Conservation (phyloP, 148 eudicot genomes). For the Suaeda aralocaspica region DNA sequence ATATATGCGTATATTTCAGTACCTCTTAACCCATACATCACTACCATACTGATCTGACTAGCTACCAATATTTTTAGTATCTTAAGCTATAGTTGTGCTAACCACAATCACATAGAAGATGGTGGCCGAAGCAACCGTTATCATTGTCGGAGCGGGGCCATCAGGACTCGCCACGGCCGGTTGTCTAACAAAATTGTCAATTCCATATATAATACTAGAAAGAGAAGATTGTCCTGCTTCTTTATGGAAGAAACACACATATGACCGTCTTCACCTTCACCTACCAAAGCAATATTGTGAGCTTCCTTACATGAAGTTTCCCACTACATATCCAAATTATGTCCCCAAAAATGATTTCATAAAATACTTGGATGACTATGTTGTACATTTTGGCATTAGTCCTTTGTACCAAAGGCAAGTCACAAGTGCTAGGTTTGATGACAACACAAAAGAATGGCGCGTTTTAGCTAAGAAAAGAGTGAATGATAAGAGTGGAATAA, state of each 20-base stretch:
- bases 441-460: conserved; percentile 36
- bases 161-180: conserved; percentile 73
- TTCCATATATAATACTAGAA: conserved; percentile 59
- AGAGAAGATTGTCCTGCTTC: conserved; percentile 67
- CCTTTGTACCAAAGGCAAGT: conserved; percentile 48
- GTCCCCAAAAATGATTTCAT: conserved; percentile 37
- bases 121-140: conserved; percentile 25
- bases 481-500: background rate
- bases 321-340: conserved; percentile 40
- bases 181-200: conserved; percentile 43
- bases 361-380: conserved; percentile 58
- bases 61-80: too few relatives aligned
- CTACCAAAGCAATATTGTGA: conserved; percentile 47
- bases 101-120: too few relatives aligned
- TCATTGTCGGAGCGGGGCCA: conserved; percentile 75
- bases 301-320: conserved; percentile 51
- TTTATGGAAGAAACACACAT: conserved; percentile 62
- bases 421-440: conserved; percentile 40
- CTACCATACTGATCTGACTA: too few relatives aligned
- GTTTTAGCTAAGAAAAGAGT: conserved; percentile 21
- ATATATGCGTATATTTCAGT: too few relatives aligned
- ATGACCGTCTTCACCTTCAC: conserved; percentile 78
- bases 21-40: too few relatives aligned
- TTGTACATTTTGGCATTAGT: conserved; percentile 41
- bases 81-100: too few relatives aligned